Evolutionary conservation across 176 grass and related monocot species (phyloP).

Genomic region (Zoysia japonica): DNA sequence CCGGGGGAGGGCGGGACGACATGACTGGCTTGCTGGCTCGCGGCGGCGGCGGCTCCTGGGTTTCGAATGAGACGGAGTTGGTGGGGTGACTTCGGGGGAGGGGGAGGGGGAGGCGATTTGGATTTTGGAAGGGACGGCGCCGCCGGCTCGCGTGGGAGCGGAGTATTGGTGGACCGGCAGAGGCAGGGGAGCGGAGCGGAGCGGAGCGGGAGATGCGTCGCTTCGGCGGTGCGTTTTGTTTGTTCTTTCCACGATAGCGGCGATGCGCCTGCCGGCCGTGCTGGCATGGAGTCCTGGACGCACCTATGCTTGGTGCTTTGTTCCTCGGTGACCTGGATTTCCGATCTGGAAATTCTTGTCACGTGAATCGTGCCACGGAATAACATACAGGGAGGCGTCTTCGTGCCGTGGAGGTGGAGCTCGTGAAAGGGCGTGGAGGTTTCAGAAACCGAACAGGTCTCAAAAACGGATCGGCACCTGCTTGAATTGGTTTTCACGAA

Average conservation of each 20-base stretch:
- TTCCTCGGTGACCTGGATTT: constrained; percentile 18
- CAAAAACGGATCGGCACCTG: no score
- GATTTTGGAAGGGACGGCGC: not conserved
- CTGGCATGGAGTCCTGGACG: not conserved
- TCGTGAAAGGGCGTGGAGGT: not conserved
- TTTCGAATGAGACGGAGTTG: constrained; percentile 28
- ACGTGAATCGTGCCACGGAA: constrained; percentile 15
- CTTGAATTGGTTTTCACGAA: no score
- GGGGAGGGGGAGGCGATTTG: constrained; percentile 5
- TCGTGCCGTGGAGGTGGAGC: not conserved
- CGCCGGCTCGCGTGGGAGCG: constrained; percentile 1
- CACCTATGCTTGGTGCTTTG: not conserved
- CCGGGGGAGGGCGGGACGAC: constrained; percentile 46
- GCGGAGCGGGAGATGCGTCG: constrained; percentile 47
- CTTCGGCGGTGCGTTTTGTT: constrained; percentile 31
- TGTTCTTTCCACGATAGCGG: not conserved
- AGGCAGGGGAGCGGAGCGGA: not conserved
- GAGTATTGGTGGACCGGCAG: not conserved
- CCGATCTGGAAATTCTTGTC: constrained; percentile 39
- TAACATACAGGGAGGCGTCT: not conserved
- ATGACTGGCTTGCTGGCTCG: constrained; percentile 11
- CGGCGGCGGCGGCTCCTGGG: constrained; percentile 17
- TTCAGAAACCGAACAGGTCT: no score
- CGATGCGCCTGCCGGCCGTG: not conserved
- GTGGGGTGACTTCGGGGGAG: not conserved